These are phyloP conservation scores for Boletus huronensis DNA, from an alignment of 768 basidiomycete species.

Conservation along the genomic window DNA sequence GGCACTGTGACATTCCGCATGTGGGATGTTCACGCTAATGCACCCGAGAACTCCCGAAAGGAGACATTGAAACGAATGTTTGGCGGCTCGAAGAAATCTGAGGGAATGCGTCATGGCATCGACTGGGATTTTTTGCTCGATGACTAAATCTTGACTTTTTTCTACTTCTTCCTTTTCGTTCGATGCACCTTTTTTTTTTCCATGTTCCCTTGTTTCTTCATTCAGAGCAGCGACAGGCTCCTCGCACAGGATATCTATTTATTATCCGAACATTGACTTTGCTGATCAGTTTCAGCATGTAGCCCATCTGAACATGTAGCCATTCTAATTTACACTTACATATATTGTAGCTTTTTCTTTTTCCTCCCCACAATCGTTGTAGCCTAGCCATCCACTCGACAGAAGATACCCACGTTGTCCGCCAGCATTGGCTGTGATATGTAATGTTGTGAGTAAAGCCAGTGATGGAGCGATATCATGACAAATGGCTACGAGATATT, in stretches of 20 bases:
- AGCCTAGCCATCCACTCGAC: conserved; percentile 20
- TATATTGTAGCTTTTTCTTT: conserved; percentile 22
- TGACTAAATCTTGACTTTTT: conserved; percentile 38
- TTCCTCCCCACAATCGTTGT: conserved; percentile 12
- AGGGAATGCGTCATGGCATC: conserved; percentile 43
- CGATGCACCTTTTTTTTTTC: conserved; percentile 3
- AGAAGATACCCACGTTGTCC: not conserved
- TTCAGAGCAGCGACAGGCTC: conserved; percentile 9
- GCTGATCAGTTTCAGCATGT: conserved; percentile 19
- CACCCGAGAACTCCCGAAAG: conserved; percentile 59
- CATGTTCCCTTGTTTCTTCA: conserved; percentile 2
- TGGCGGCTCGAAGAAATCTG: conserved; percentile 50
- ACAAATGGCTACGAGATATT: not conserved
- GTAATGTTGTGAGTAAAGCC: not conserved
- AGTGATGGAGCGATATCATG: not conserved
- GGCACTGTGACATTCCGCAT: conserved; percentile 68
- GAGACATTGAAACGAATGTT: conserved; percentile 66
- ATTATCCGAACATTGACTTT: conserved; percentile 8
- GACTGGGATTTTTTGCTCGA: conserved; percentile 82
- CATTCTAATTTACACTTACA: conserved; percentile 9
- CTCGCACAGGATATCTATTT: conserved; percentile 17
- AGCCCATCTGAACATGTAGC: conserved; percentile 28
- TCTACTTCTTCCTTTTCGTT: conserved; percentile 10
- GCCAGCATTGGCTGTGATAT: not conserved
- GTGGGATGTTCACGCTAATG: conserved; percentile 71